phyloP scores from a whole-genome alignment of 441 rosid genomes.

The Isatis lusitanica region DNA sequence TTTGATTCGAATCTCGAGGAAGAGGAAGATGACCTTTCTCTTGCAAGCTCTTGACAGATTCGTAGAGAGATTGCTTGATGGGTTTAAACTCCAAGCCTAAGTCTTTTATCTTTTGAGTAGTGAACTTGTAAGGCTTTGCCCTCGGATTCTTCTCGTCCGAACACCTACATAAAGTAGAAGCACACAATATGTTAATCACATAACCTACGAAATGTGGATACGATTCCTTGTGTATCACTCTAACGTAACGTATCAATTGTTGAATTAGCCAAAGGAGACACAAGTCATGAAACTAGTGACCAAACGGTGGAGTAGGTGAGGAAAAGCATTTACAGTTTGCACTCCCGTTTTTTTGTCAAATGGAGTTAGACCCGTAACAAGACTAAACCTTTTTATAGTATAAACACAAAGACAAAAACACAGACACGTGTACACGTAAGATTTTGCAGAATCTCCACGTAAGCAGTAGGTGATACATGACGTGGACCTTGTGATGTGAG shows the following conservation, averaged over 20 bases:
- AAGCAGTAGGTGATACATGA: slow-evolving; percentile 22
- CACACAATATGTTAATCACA: background rate
- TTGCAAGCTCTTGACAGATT: slow-evolving; percentile 76
- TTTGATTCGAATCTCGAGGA: slow-evolving; percentile 46
- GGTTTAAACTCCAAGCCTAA: slow-evolving; percentile 74
- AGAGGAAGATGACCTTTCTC: slow-evolving; percentile 76
- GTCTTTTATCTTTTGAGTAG: slow-evolving; percentile 68
- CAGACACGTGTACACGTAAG: slow-evolving; percentile 11
- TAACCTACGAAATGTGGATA: slow-evolving; percentile 10
- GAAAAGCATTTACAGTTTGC: slow-evolving; percentile 9
- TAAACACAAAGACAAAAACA: background rate
- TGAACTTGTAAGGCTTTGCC: slow-evolving; percentile 66
- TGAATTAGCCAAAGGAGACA: slow-evolving; percentile 22
- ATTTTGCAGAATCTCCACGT: slow-evolving; percentile 8
- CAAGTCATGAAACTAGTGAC: slow-evolving; percentile 33
- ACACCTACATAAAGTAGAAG: slow-evolving; percentile 47
- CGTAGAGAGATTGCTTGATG: slow-evolving; percentile 66
- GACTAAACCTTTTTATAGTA: background rate
- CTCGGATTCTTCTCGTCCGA: slow-evolving; percentile 86
- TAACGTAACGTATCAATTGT: slow-evolving; percentile 5
- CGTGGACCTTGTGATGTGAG: slow-evolving; percentile 17
- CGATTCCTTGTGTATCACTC: slow-evolving; percentile 22
- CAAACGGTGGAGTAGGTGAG: slow-evolving; percentile 36
- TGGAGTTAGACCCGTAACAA: slow-evolving; percentile 13
- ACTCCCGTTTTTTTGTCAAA: slow-evolving; percentile 25